These are phyloP conservation scores for Sonneratia caseolaris DNA, from an alignment of 345 rosid species.

Conservation along the genomic window DNA sequence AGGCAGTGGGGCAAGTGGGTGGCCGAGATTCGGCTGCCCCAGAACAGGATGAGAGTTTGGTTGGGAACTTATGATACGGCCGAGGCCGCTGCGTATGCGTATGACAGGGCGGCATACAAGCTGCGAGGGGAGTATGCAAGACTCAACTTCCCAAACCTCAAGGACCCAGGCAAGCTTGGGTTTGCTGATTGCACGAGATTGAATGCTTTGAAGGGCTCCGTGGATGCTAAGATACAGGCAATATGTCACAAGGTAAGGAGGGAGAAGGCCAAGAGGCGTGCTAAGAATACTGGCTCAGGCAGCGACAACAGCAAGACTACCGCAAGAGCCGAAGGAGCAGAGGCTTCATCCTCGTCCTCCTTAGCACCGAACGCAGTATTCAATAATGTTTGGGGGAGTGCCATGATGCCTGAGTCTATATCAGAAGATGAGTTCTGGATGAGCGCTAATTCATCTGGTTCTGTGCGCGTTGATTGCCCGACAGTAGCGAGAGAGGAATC, in stretches of 20 bases:
- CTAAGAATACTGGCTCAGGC: slow-evolving; percentile 18
- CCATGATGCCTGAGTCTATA: slow-evolving; percentile 25
- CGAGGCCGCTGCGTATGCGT: slow-evolving; percentile 90
- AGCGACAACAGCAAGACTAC: slow-evolving; percentile 12
- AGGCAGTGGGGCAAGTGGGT: slow-evolving; percentile 99
- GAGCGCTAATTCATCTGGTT: slow-evolving; percentile 27
- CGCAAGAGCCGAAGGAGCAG: slow-evolving; percentile 15
- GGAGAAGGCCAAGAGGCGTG: slow-evolving; percentile 50
- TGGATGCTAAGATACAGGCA: slow-evolving; percentile 84
- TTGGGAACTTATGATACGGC: slow-evolving; percentile 92
- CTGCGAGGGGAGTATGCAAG: slow-evolving; percentile 91
- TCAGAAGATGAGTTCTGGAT: slow-evolving; percentile 45
- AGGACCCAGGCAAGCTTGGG: slow-evolving; percentile 51
- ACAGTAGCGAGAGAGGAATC: slow-evolving; percentile 22
- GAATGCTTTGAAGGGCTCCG: slow-evolving; percentile 49
- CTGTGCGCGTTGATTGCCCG: slow-evolving; percentile 29
- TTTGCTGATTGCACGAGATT: slow-evolving; percentile 47
- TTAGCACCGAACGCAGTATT: slow-evolving; percentile 29
- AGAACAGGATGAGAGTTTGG: slow-evolving; percentile 94
- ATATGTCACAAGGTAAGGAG: slow-evolving; percentile 69
- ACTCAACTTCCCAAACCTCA: slow-evolving; percentile 70
- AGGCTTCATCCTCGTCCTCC: slow-evolving; percentile 19
- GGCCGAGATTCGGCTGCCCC: slow-evolving; percentile 90
- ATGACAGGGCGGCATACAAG: slow-evolving; percentile 94
- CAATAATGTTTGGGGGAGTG: slow-evolving; percentile 29